Evolutionary conservation across 2,329 filamentous ascomycete species (phyloP), one percentile per base, ranked within the genome.

Genomic region (Podosphaera xanthii): DNA sequence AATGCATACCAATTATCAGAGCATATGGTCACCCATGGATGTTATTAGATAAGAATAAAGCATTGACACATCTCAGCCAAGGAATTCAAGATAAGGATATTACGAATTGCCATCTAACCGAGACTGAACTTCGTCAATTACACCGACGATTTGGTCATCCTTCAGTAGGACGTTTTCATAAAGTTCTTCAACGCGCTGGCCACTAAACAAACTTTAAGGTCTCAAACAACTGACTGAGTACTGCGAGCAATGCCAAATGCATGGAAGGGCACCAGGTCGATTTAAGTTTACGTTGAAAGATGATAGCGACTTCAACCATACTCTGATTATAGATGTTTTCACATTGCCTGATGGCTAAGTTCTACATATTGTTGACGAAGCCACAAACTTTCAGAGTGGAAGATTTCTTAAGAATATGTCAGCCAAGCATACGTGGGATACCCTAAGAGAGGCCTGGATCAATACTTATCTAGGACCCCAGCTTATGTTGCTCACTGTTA

Each of bases 381-480:
- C 4, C 5, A 59, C 44, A 8, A 55, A 38, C 5, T 61, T 56
- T 35, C 57, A 59, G 44, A 34, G 14, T 31, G 58, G 12, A 22
- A 61, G 52, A 59, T 61, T 8, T 8, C 48, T 61, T 14, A 10
- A 50, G 22, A 55, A 55, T 55, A 55, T 38, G 1, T 40, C 33
- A 7, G 46, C 53, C 12, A 53, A 52, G 22, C n/a, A 59, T 36
- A 53, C 46, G 3, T 61, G 58, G 46, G 54, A 59, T 42, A 40
- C 12, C 3, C 33, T 61, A 55, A 12, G 60, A 2, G 34, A 22
- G 4, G 53, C 36, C 33, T 60, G 50, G 50, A 56, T 58, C 2
- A 44, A 61, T 36, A 61, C 49, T 3, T 61, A 61, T 48, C n/a
- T 55, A 30, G 48, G 60, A 2, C 60, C 55, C 0, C 58, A n/a